These are phyloP conservation scores for Alternaria ethzedia DNA, from an alignment of 2,329 filamentous ascomycete genomes.

Conservation along the genomic window DNA sequence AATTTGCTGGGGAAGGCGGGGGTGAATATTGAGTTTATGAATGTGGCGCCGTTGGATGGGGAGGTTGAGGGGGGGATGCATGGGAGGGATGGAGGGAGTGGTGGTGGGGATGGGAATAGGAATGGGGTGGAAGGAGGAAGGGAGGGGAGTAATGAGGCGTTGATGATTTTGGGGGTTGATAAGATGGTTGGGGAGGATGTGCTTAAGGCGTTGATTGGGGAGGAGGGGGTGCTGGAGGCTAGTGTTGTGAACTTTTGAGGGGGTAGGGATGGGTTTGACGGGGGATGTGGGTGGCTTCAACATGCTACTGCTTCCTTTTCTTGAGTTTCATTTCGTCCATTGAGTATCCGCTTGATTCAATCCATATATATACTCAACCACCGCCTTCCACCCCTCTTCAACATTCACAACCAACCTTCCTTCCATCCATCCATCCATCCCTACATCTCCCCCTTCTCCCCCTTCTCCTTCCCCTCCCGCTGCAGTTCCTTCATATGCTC, in stretches of 20 bases:
- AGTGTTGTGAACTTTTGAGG: constrained; percentile 55
- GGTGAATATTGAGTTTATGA: constrained; percentile 84
- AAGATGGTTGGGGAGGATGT: constrained; percentile 66
- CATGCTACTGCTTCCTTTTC: not conserved
- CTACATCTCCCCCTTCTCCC: constrained; percentile 46
- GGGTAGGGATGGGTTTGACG: not conserved
- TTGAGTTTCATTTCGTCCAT: fast-evolving
- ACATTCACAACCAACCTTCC: too few species aligned
- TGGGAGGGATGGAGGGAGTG: constrained; percentile 10
- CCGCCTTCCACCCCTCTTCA: too few species aligned
- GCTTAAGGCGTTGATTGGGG: constrained; percentile 55
- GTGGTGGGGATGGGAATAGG: too few species aligned
- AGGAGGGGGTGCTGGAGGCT: constrained; percentile 60
- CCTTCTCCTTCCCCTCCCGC: constrained; percentile 51
- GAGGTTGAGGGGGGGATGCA: constrained; percentile 36
- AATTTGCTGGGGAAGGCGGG: constrained; percentile 70
- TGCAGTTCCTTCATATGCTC: constrained; percentile 54
- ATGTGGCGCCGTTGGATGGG: constrained; percentile 66
- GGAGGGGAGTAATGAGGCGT: constrained; percentile 65
- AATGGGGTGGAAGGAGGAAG: not conserved
- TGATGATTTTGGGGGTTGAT: constrained; percentile 83
- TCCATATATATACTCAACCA: not conserved
- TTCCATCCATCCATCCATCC: not conserved
- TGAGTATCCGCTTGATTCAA: not conserved
- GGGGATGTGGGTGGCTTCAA: not conserved